Conservation (phyloP, 176 grass and related monocot genomes). For the Oryza meyeriana region DNA sequence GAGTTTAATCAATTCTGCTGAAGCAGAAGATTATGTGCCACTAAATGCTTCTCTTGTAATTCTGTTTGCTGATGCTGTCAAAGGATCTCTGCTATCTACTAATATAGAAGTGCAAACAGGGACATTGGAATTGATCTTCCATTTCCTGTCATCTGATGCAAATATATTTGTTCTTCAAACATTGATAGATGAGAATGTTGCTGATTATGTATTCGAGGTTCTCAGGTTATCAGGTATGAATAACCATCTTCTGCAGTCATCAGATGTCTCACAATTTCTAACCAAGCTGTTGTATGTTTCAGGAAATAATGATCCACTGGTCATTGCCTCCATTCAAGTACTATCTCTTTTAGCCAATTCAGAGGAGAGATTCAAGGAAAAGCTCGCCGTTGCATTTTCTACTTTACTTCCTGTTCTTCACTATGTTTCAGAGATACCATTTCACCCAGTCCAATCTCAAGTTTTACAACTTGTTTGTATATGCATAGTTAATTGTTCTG, state of each 20-base stretch:
- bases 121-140: constrained; percentile 84
- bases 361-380: constrained; percentile 77
- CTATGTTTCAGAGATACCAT: constrained; percentile 85
- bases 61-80: constrained; percentile 87
- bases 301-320: constrained; percentile 82
- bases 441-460: constrained; percentile 80
- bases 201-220: constrained; percentile 93
- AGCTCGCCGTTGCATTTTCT: constrained; percentile 71
- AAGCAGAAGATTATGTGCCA: constrained; percentile 41
- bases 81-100: constrained; percentile 89
- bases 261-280: constrained; percentile 24
- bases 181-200: constrained; percentile 76
- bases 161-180: constrained; percentile 58
- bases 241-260: background rate
- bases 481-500: constrained; percentile 61
- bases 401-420: constrained; percentile 77
- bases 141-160: constrained; percentile 67
- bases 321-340: constrained; percentile 71
- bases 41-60: constrained; percentile 44
- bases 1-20: constrained; percentile 34
- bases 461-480: constrained; percentile 64
- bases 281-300: constrained; percentile 32
- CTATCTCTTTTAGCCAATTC: constrained; percentile 61
- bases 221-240: constrained; percentile 77
- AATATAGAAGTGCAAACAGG: constrained; percentile 70